Percentiles rank a stretch among this genome's conserved stretches.
Evolutionary conservation across 83 land plant genomes (phyloP).

Genomic region (Thuja plicata): DNA sequence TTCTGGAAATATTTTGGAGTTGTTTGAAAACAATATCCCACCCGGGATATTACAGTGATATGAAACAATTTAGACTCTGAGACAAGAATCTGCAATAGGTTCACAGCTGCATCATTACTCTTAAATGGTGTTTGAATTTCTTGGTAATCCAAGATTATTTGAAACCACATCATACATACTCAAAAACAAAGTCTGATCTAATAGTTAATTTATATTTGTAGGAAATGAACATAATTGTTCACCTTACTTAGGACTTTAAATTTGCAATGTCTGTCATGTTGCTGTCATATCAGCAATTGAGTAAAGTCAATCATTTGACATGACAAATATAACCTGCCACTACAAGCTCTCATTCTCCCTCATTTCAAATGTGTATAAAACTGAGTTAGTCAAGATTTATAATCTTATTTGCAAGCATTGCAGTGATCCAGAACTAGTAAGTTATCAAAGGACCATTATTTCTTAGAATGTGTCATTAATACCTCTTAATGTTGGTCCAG

Average conservation of each 20-base stretch:
- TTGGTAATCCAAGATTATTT: too few species aligned
- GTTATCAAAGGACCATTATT: neutral
- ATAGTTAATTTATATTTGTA: too few species aligned
- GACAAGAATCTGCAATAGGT: neutral
- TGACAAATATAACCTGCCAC: neutral
- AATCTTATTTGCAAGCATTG: neutral
- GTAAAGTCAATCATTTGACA: neutral
- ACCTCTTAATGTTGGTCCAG: conserved; percentile 84
- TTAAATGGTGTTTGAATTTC: neutral
- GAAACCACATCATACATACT: neutral
- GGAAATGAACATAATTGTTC: neutral
- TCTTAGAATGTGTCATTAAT: neutral
- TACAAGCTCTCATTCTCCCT: neutral
- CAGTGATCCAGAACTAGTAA: neutral
- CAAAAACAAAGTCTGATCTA: neutral
- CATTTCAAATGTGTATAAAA: neutral
- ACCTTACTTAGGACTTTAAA: neutral
- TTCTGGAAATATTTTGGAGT: too few species aligned
- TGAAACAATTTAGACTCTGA: neutral
- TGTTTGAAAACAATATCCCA: too few species aligned
- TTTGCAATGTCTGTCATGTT: neutral
- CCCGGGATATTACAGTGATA: too few species aligned
- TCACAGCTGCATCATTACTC: neutral
- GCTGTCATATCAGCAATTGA: neutral
- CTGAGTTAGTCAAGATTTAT: neutral